Evolutionary conservation across 106 monocot species (phyloP).

Genomic region (Vanilla planifolia): DNA sequence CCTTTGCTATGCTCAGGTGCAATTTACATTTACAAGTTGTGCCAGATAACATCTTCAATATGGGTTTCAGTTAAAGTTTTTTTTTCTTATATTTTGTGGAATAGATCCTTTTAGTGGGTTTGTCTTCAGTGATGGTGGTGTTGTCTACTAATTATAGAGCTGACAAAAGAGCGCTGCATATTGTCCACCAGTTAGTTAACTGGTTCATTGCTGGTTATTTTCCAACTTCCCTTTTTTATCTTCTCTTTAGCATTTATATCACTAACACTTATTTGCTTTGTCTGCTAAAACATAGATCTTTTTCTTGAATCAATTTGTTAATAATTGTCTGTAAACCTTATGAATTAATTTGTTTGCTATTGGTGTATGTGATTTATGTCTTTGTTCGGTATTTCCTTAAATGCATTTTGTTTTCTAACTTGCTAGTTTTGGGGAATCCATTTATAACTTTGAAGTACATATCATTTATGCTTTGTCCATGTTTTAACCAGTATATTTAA

Average conservation of each 20-base stretch:
- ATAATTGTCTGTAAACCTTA: background rate
- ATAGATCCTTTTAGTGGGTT: slow-evolving; percentile 49
- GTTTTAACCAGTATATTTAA: no score
- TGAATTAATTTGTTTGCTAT: background rate
- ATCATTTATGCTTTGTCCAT: no score
- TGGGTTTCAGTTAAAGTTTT: no score
- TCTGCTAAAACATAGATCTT: background rate
- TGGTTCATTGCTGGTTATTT: slow-evolving; percentile 69
- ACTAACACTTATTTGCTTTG: background rate
- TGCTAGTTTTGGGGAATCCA: no score
- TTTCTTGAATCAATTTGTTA: background rate
- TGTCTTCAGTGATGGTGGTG: slow-evolving; percentile 81
- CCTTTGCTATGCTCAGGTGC: slow-evolving; percentile 68
- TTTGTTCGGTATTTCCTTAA: background rate
- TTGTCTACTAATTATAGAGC: slow-evolving; percentile 70
- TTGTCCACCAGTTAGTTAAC: slow-evolving; percentile 70
- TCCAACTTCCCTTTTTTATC: background rate
- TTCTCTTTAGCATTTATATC: background rate
- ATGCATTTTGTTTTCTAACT: no score
- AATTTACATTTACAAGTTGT: background rate
- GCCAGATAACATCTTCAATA: background rate
- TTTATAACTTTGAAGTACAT: no score
- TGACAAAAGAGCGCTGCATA: slow-evolving; percentile 52
- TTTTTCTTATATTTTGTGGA: background rate
- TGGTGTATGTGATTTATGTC: background rate